Conservation (phyloP, 352 stramenopile genomes). For the Phytophthora meadii region DNA sequence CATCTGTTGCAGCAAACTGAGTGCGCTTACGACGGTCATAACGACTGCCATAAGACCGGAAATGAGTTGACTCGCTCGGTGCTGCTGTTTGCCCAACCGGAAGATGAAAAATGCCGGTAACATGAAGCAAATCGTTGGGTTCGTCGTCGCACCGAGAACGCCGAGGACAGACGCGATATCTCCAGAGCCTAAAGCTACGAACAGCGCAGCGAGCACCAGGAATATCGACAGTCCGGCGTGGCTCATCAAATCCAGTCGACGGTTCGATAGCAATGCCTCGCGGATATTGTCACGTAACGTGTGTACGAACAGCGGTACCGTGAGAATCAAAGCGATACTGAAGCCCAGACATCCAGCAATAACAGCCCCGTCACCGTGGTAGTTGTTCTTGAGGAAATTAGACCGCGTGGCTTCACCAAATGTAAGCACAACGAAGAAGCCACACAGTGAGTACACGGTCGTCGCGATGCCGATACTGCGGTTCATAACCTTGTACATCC, state of each 20-base stretch:
- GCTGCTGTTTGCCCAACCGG: slow-evolving; percentile 49
- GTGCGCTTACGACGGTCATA: slow-evolving; percentile 51
- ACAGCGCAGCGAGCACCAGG: slow-evolving; percentile 58
- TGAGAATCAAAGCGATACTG: slow-evolving; percentile 84
- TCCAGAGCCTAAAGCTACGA: slow-evolving; percentile 71
- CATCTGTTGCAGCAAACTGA: slow-evolving; percentile 69
- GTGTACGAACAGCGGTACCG: slow-evolving; percentile 86
- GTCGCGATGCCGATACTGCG: slow-evolving; percentile 82
- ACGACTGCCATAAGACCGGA: slow-evolving; percentile 53
- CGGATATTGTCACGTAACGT: slow-evolving; percentile 85
- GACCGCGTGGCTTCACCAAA: slow-evolving; percentile 80
- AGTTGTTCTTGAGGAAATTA: slow-evolving; percentile 92
- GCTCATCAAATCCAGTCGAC: slow-evolving; percentile 48
- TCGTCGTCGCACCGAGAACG: slow-evolving; percentile 84
- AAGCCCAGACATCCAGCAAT: slow-evolving; percentile 79
- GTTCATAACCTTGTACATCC: slow-evolving; percentile 92
- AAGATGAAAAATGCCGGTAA: slow-evolving; percentile 85
- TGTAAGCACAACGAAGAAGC: slow-evolving; percentile 86
- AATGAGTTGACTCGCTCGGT: slow-evolving; percentile 52
- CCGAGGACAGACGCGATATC: slow-evolving; percentile 88
- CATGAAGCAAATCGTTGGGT: slow-evolving; percentile 89
- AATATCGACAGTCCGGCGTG: slow-evolving; percentile 64
- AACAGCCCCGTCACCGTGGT: slow-evolving; percentile 74
- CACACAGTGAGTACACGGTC: slow-evolving; percentile 78
- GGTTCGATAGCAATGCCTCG: slow-evolving; percentile 67